These are phyloP conservation scores for Fusarium pseudocircinatum DNA, from an alignment of 2,329 filamentous ascomycete species.

Conservation along the genomic window DNA sequence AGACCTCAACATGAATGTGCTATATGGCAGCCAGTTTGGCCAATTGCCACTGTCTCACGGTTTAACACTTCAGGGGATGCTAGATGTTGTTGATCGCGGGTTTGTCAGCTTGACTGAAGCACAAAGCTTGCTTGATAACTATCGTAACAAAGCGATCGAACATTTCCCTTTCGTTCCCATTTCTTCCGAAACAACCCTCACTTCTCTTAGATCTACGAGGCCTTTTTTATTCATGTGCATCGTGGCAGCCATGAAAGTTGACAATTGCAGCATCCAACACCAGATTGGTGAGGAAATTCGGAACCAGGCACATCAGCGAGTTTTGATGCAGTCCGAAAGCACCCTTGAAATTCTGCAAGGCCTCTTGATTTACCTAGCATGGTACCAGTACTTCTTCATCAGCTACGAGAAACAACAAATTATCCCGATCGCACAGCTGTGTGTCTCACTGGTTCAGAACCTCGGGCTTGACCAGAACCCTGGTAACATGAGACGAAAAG, in stretches of 20 bases:
- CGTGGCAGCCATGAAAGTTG: constrained; percentile 8
- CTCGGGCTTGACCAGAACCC: constrained; percentile 13
- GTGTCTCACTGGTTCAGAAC: background rate
- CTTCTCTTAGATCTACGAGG: background rate
- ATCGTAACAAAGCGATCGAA: background rate
- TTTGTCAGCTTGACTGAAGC: background rate
- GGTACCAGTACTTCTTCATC: constrained; percentile 22
- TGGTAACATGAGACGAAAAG: constrained; percentile 3
- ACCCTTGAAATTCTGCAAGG: constrained; percentile 10
- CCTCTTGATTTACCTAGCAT: background rate
- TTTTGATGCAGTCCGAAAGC: constrained; percentile 12
- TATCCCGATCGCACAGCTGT: constrained; percentile 4
- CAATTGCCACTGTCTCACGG: background rate
- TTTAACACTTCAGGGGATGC: background rate
- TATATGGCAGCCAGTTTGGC: rapidly evolving
- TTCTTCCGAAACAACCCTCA: background rate
- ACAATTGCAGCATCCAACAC: constrained; percentile 6
- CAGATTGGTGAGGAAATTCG: constrained; percentile 2
- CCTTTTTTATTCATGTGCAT: constrained; percentile 15
- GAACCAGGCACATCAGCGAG: constrained; percentile 1
- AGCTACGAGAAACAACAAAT: constrained; percentile 14
- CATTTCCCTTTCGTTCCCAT: constrained; percentile 10
- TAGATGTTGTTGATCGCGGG: background rate
- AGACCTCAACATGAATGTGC: background rate
- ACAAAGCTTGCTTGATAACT: background rate